These are phyloP conservation scores for Tricholomella constricta DNA, from an alignment of 768 basidiomycete species.

Conservation along the genomic window DNA sequence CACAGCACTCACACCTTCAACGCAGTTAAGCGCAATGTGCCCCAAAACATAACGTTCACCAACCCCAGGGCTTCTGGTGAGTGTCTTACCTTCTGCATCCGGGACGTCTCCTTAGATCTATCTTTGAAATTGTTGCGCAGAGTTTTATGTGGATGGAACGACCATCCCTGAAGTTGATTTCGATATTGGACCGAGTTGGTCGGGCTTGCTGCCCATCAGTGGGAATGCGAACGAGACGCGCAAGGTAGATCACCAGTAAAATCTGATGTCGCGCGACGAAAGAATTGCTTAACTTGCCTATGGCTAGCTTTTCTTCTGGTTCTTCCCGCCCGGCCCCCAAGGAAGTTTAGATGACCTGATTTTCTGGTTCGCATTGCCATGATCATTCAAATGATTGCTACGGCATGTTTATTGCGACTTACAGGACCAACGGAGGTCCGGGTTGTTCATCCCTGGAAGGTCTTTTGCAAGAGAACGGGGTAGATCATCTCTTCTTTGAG, in stretches of 20 bases:
- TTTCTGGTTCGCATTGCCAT: conserved; percentile 54
- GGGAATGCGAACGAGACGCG: conserved; percentile 60
- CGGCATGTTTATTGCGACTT: no score
- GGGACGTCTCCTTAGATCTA: background rate
- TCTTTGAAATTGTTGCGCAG: conserved; percentile 28
- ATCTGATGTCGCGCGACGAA: no score
- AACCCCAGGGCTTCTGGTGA: conserved; percentile 66
- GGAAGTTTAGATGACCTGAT: conserved; percentile 74
- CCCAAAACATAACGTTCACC: conserved; percentile 71
- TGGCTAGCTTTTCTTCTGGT: conserved; percentile 77
- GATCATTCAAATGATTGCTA: no score
- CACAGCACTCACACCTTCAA: conserved; percentile 17
- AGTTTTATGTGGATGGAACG: conserved; percentile 70
- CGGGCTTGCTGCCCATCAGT: conserved; percentile 75
- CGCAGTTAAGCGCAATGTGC: conserved; percentile 16
- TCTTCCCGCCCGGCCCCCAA: conserved; percentile 76
- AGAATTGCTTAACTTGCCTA: background rate
- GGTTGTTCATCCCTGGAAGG: conserved; percentile 78
- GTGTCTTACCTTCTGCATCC: conserved; percentile 13
- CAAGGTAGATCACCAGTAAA: conserved; percentile 40
- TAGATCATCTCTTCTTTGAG: conserved; percentile 21
- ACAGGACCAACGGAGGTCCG: conserved; percentile 80
- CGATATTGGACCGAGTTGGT: conserved; percentile 76
- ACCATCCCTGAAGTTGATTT: conserved; percentile 69
- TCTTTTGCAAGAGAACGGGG: conserved; percentile 74